Evolutionary conservation across 495 filamentous ascomycete genomes (phyloP).

Genomic region (Daldinia vernicosa): DNA sequence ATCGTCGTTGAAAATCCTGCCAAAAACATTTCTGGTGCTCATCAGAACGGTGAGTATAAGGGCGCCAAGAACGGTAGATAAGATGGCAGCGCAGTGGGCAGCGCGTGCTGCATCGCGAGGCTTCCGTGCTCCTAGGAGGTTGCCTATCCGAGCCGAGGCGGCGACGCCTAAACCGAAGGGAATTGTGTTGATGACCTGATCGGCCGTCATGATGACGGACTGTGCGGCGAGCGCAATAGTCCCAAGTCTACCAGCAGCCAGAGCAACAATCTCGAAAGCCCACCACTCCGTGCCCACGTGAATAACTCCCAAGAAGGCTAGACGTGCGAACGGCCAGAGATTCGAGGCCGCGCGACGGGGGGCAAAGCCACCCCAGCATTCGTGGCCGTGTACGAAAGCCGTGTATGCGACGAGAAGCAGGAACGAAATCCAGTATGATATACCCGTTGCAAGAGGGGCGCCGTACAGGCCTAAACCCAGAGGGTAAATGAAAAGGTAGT

Average conservation of each 20-base stretch:
- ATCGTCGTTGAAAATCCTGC: slow-evolving; percentile 86
- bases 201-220: slow-evolving; percentile 93
- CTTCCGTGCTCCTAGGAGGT: slow-evolving; percentile 77
- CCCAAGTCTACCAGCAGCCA: slow-evolving; percentile 84
- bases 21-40: slow-evolving; percentile 78
- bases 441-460: slow-evolving; percentile 82
- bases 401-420: slow-evolving; percentile 78
- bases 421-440: slow-evolving; percentile 90
- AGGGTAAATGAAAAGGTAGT: slow-evolving; percentile 81
- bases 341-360: slow-evolving; percentile 67
- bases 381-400: slow-evolving; percentile 73
- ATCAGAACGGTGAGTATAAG: slow-evolving; percentile 78
- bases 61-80: slow-evolving; percentile 74
- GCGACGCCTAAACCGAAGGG: slow-evolving; percentile 92
- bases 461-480: slow-evolving; percentile 77
- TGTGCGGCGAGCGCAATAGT: slow-evolving; percentile 87
- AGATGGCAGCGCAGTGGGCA: slow-evolving; percentile 79
- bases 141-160: slow-evolving; percentile 80
- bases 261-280: slow-evolving; percentile 95
- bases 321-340: slow-evolving; percentile 74
- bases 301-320: slow-evolving; percentile 81
- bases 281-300: slow-evolving; percentile 96
- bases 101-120: slow-evolving; percentile 74
- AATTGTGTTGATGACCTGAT: slow-evolving; percentile 92
- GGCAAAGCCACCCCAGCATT: slow-evolving; percentile 87